Base-by-base conservation (phyloP, 331 rosid genomes). In the Rhamnella rubrinervis region DNA sequence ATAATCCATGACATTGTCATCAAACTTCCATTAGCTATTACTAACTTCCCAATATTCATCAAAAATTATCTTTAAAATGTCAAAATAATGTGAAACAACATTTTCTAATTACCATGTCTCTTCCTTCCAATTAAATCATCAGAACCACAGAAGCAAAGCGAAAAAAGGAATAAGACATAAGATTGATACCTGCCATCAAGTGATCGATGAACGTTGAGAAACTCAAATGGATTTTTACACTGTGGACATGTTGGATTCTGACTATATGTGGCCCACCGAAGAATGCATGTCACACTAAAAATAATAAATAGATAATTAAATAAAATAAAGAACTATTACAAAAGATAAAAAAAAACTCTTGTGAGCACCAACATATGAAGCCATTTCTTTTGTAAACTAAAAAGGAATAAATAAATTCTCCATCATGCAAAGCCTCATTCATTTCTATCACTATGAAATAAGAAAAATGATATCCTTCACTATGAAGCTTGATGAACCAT, bases 281-380 rank as follows among this genome's bases (percentile, higher is more conserved):
- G 98, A 68, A 92, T 92, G 85, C 96, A 92, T n/a, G 84, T 90
- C 71, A 83, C 93, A 66, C 98, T 92, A 59, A 74, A 80, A 58
- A 83, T 55, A 68, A 41, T 38, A 70, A 64, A 8, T 38, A 38
- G 21, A 18, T 59, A 50, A 64, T 38, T 66, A 31, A 57, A 39
- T 18, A 52, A 41, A 18, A 46, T 18, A 68, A 2, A 8, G 28
- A 25, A 53, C 47, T 25, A 18, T 21, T 18, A 2, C 35, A 31
- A 13, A 41, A 55, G 18, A 16, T 25, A 55, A 37, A 17, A 37
- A 17, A 4, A 11, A 17, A 28, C 18, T 55, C 58, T 59, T 6
- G 6, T 18, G 40, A 20, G 51, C 49, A 44, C 49, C 49, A 44
- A 44, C 1, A 44, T 44, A 15, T 2, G 16, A 44, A 44, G 49